Evolutionary conservation across 768 basidiomycete species (phyloP), one percentile per base, ranked within the genome.

Genomic region (Saitozyma podzolica): DNA sequence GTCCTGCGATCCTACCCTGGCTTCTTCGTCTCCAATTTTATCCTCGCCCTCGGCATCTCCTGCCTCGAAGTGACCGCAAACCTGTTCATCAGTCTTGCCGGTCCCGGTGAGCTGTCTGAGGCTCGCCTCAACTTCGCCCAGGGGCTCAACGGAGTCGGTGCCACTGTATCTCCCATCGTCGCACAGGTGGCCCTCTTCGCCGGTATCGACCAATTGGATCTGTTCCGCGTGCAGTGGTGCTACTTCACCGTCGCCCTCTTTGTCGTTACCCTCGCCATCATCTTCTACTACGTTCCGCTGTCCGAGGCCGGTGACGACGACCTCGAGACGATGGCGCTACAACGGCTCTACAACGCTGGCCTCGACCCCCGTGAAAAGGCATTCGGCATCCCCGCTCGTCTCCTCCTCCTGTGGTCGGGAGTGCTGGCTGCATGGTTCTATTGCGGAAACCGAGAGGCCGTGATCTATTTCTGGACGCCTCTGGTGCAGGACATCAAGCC

Each of bases 171-270:
- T 4, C 67, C 73, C 6, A 63, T 78, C 17, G 48, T 78, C n/a
- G 74, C 77, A 2, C 50, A 63, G 37, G 61, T 65, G 45, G 75
- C 65, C 7, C 53, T 78, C 16, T 73, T 76, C 57, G 42, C 40
- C 8, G 52, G 62, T 9, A 50, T 75, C 14, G 52, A 49, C 49
- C 63, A 62, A 14, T 37, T 20, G 9, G 55, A 63, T 10, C 55
- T 76, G 40, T 74, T 76, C 67, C 64, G 70, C 13, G 69, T 74
- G 7, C 75, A 78, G 59, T 78, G 75, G 75, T 73, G 70, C 48
- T 76, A 78, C 54, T 64, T 78, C 29, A 72, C 72, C 14, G 67
- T 78, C 0, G 66, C 73, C 6, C 58, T 78, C 2, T 76, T 76
- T 42, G 77, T 73, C 16, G 65, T 74, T 39, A 50, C 64, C 17